phyloP scores from a whole-genome alignment of 139 green algal species.

The Micromonas commoda region DNA sequence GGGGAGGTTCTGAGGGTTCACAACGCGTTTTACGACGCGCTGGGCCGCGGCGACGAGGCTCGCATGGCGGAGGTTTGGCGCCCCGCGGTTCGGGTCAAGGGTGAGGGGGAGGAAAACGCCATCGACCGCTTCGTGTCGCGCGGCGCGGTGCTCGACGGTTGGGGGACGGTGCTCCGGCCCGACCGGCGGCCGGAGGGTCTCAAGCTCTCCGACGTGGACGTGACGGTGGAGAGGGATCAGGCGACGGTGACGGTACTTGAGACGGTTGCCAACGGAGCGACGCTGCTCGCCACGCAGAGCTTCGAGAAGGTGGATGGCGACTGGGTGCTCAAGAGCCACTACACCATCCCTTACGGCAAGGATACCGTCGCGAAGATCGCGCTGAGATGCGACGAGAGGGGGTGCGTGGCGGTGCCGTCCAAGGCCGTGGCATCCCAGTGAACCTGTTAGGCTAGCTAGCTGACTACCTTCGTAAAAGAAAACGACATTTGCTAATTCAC shows the following conservation, averaged over 20 bases:
- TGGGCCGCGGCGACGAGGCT: slow-evolving; percentile 14
- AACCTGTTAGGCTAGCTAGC: background rate
- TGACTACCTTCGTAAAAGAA: too few relatives aligned
- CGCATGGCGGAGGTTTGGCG: slow-evolving; percentile 23
- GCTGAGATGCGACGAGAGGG: slow-evolving; percentile 22
- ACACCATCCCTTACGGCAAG: slow-evolving; percentile 32
- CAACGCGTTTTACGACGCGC: slow-evolving; percentile 23
- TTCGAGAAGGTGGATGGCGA: background rate
- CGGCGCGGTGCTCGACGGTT: slow-evolving; percentile 21
- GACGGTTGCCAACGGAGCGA: slow-evolving; percentile 28
- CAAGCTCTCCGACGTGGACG: slow-evolving; percentile 18
- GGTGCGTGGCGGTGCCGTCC: slow-evolving; percentile 31
- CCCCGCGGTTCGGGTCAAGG: too few relatives aligned
- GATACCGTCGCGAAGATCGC: slow-evolving; percentile 33
- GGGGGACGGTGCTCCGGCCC: slow-evolving; percentile 19
- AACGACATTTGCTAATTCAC: too few relatives aligned
- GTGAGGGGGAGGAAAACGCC: background rate
- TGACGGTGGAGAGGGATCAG: slow-evolving; percentile 10
- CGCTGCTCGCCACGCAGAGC: slow-evolving; percentile 30
- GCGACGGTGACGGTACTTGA: slow-evolving; percentile 20
- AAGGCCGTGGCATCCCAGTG: slow-evolving; percentile 15
- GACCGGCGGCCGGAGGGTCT: slow-evolving; percentile 28
- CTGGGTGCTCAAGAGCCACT: slow-evolving; percentile 24
- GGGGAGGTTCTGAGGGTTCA: slow-evolving; percentile 1
- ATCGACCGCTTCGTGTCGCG: background rate